Evolutionary conservation across 2,329 filamentous ascomycete genomes (phyloP).

Genomic region (Fusarium tricinctum): DNA sequence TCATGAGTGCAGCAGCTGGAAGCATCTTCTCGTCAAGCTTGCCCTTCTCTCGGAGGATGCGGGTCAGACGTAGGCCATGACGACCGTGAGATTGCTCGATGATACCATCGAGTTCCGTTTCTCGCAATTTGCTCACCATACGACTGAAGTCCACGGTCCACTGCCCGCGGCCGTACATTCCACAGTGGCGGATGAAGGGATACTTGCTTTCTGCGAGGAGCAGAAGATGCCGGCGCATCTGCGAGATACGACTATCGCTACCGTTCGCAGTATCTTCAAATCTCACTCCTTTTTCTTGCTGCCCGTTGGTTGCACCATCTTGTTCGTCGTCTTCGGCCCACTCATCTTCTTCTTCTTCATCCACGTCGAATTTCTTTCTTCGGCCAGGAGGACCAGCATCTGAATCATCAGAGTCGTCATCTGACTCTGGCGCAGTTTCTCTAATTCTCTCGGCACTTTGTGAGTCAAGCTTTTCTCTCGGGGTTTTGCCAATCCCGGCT

Average conservation of each 20-base stretch:
- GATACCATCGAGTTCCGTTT: constrained; percentile 84
- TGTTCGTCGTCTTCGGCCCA: constrained; percentile 53
- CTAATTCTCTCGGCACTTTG: constrained; percentile 65
- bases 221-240: constrained; percentile 80
- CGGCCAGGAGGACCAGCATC: constrained; percentile 50
- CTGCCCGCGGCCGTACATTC: constrained; percentile 73
- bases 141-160: constrained; percentile 89
- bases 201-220: constrained; percentile 78
- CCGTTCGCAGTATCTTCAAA: constrained; percentile 64
- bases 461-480: constrained; percentile 62
- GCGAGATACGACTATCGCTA: constrained; percentile 64
- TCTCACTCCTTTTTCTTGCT: constrained; percentile 61
- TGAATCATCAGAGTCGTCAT: constrained; percentile 56
- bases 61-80: constrained; percentile 83
- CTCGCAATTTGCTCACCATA: constrained; percentile 77
- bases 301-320: constrained; percentile 52
- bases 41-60: constrained; percentile 87
- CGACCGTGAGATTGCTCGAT: constrained; percentile 83
- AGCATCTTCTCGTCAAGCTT: constrained; percentile 96
- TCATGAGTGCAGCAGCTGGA: constrained; percentile 83
- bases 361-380: constrained; percentile 39
- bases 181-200: constrained; percentile 77
- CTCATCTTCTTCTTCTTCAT: constrained; percentile 56
- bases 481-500: constrained; percentile 69
- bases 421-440: constrained; percentile 53